phyloP scores from a whole-genome alignment of 306 rosid genomes.

The Cucurbita pepo region DNA sequence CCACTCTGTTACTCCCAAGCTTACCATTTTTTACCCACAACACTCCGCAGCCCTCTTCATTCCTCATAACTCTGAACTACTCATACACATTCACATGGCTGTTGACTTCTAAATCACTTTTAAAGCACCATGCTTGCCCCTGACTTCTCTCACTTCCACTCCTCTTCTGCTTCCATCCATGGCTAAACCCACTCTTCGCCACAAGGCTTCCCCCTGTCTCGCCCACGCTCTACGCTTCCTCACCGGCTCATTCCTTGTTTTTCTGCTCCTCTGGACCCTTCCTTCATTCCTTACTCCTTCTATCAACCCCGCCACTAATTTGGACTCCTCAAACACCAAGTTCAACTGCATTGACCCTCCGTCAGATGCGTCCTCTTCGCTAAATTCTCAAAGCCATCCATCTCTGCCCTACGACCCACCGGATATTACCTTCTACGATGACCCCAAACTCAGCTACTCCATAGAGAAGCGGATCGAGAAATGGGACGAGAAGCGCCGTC shows the following conservation, averaged over 20 bases:
- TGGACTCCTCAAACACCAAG: neutral
- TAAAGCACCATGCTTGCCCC: neutral
- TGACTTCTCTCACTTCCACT: neutral
- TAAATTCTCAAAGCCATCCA: neutral
- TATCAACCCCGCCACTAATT: neutral
- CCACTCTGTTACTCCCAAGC: too few relatives aligned
- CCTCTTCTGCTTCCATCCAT: constrained; percentile 11
- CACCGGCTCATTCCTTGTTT: neutral
- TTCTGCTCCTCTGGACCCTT: constrained; percentile 11
- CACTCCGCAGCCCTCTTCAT: neutral
- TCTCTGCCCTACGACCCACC: constrained; percentile 3
- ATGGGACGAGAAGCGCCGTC: constrained; percentile 28
- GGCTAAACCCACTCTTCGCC: constrained; percentile 12
- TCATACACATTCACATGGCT: neutral
- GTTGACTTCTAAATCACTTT: neutral
- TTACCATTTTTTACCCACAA: neutral
- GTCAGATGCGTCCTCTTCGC: neutral
- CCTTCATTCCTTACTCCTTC: neutral
- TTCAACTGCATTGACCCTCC: neutral
- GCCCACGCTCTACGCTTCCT: neutral
- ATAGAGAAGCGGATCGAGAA: constrained; percentile 17
- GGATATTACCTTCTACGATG: constrained; percentile 22
- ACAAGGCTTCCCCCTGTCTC: neutral
- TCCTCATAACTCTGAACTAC: too few relatives aligned
- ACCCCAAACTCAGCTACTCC: constrained; percentile 19